Percentiles rank a stretch among this genome's conserved stretches.
phyloP scores from a whole-genome alignment of 768 basidiomycete genomes.

The Calocybe gangraenosa region DNA sequence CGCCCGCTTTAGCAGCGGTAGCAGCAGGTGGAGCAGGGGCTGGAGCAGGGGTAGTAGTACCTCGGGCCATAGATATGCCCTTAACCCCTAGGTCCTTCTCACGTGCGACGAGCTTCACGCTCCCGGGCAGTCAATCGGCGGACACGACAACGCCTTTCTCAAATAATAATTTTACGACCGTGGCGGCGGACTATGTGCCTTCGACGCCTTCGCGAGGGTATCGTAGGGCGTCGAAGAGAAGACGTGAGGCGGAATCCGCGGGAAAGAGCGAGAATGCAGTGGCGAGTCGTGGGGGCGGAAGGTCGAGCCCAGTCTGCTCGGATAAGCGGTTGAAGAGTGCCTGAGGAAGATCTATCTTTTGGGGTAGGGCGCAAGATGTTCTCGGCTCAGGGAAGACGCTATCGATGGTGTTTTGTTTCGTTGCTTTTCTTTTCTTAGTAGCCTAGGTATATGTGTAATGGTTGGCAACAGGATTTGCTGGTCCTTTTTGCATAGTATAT shows the following conservation, averaged over 20 bases:
- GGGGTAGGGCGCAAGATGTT: too few relatives aligned
- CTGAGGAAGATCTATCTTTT: too few relatives aligned
- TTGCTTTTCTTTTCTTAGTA: too few relatives aligned
- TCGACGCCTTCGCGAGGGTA: conserved; percentile 25
- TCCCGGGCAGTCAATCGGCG: conserved; percentile 8
- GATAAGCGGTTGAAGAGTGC: too few relatives aligned
- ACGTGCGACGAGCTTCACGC: conserved; percentile 19
- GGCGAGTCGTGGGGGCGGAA: neutral
- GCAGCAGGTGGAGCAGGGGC: too few relatives aligned
- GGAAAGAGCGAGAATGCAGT: neutral
- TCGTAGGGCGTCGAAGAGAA: conserved; percentile 9
- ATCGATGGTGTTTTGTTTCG: too few relatives aligned
- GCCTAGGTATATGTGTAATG: too few relatives aligned
- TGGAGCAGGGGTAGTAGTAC: too few relatives aligned
- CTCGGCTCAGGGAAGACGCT: too few relatives aligned
- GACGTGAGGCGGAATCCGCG: neutral
- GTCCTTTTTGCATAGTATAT: too few relatives aligned
- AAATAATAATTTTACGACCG: conserved; percentile 46
- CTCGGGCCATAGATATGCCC: neutral
- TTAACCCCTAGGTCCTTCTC: conserved; percentile 14
- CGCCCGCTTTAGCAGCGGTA: conserved; percentile 1
- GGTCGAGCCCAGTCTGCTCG: neutral
- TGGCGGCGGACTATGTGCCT: conserved; percentile 31
- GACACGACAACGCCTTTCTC: conserved; percentile 22
- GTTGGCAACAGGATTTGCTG: too few relatives aligned